Base-by-base conservation (phyloP, 345 rosid species). In the Turritis glabra region DNA sequence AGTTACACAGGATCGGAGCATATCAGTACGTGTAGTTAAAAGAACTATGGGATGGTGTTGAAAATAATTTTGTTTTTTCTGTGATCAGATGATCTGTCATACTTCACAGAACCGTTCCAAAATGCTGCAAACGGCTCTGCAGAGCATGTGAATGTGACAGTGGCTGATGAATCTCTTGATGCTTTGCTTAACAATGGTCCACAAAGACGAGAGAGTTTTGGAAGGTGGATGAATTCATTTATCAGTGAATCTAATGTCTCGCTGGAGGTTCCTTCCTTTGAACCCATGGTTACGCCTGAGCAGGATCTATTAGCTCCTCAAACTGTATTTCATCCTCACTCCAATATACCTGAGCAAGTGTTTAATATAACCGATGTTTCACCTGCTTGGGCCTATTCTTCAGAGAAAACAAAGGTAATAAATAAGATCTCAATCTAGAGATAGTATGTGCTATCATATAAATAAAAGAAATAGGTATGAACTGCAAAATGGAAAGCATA, bases 201-300 rank as follows among this genome's bases (percentile, higher is more conserved):
- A 71, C 88, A 85, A 73, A 90, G 84, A 79, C 92, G 88, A 78
- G 99, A 87, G 73, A 95, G 91, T 84, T 88, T 90, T 78, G 91
- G 97, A 69, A 84, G 75, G 80, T 95, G 98, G 99, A 84, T 92
- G 77, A 79, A 84, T 80, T 77, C 56, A 47, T 68, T 89, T 51
- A 77, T 88, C 56, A 69, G 83, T 5, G 86, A 86, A 64, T 78
- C 96, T 57, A 82, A 85, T 4, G 80, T 74, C 44, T 79, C 90
- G 29, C 59, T 78, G 58, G 85, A 82, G 75, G 88, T 79, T 66
- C 79, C 85, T 40, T 60, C 58, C 59, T 81, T 73, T 64, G 83
- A 82, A 50, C 62, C 92, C 71, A 74, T 87, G 52, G 57, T 77
- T 80, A 67, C 91, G 47, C 73, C 86, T 48, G 72, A 73, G 53